A percentile compares a stretch with the other conserved stretches of the same genome.
These are phyloP conservation scores for Cercospora sp. DNA, from an alignment of 2,329 filamentous ascomycete species.

Conservation along the genomic window DNA sequence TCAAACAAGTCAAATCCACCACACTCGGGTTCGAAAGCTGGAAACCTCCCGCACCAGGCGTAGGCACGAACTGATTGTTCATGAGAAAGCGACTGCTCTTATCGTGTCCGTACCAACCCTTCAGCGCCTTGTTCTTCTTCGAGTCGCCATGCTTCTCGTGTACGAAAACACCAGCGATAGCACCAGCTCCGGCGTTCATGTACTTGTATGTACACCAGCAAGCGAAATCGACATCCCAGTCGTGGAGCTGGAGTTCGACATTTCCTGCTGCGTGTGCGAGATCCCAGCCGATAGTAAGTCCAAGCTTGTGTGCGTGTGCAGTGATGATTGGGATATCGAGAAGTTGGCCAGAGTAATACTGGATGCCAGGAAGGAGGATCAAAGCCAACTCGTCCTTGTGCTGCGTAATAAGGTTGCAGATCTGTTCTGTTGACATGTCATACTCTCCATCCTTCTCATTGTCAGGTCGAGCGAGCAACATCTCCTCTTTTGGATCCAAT, in stretches of 20 bases:
- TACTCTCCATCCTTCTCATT: slow-evolving; percentile 42
- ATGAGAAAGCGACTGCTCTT: slow-evolving; percentile 76
- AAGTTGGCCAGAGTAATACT: slow-evolving; percentile 88
- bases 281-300: slow-evolving; percentile 80
- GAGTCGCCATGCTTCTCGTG: slow-evolving; percentile 69
- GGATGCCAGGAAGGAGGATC: slow-evolving; percentile 79
- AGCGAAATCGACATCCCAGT: slow-evolving; percentile 89
- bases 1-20: slow-evolving; percentile 71
- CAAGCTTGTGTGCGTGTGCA: slow-evolving; percentile 67
- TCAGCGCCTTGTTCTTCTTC: slow-evolving; percentile 46
- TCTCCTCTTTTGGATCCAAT: slow-evolving; percentile 64
- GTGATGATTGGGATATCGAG: slow-evolving; percentile 84
- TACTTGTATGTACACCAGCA: slow-evolving; percentile 97
- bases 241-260: slow-evolving; percentile 74
- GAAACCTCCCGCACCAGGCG: slow-evolving; percentile 74
- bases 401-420: slow-evolving; percentile 70
- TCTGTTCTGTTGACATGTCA: slow-evolving; percentile 67
- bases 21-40: slow-evolving; percentile 82
- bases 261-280: slow-evolving; percentile 85
- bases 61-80: slow-evolving; percentile 76
- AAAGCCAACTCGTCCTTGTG: slow-evolving; percentile 73
- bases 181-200: slow-evolving; percentile 81
- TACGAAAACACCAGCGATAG: slow-evolving; percentile 77
- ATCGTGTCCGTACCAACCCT: slow-evolving; percentile 85
- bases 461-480: slow-evolving; percentile 71